Evolutionary conservation across 1,139 yeast genomes (phyloP).

Genomic region (Scheffersomyces titani): DNA sequence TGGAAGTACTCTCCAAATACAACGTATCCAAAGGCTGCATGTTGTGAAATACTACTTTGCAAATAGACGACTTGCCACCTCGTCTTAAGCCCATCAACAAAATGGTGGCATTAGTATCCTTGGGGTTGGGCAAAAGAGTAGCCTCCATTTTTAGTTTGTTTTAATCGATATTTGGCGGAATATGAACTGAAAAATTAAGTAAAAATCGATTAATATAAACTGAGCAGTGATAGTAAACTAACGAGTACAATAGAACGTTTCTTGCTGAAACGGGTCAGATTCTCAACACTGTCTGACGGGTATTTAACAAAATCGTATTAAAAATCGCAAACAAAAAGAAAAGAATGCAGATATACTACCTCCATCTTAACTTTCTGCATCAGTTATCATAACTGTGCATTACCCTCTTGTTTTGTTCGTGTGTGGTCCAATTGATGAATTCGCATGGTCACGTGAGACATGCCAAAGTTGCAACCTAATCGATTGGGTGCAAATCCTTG

Average conservation of each 20-base stretch:
- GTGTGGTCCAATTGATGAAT: neutral
- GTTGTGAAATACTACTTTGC: conserved; percentile 93
- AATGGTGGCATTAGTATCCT: conserved; percentile 66
- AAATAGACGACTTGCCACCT: conserved; percentile 86
- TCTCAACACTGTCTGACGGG: neutral
- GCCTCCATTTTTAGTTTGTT: conserved; percentile 30
- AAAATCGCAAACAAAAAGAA: neutral
- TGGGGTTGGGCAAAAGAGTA: conserved; percentile 29
- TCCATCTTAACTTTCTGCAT: no score
- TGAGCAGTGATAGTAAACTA: neutral
- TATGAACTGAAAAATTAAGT: neutral
- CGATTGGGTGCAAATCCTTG: neutral
- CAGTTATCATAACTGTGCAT: no score
- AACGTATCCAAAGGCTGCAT: conserved; percentile 96
- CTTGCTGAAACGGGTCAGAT: neutral
- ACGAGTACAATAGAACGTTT: neutral
- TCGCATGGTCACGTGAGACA: neutral
- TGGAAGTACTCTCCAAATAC: conserved; percentile 86
- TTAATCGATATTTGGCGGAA: neutral
- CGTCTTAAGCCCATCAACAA: conserved; percentile 83
- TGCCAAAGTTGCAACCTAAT: neutral
- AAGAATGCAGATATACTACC: no score
- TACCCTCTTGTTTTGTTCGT: neutral
- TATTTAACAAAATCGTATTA: neutral
- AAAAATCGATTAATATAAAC: neutral